Base-by-base conservation (phyloP, 75 land plant genomes). In the Pinus albicaulis region DNA sequence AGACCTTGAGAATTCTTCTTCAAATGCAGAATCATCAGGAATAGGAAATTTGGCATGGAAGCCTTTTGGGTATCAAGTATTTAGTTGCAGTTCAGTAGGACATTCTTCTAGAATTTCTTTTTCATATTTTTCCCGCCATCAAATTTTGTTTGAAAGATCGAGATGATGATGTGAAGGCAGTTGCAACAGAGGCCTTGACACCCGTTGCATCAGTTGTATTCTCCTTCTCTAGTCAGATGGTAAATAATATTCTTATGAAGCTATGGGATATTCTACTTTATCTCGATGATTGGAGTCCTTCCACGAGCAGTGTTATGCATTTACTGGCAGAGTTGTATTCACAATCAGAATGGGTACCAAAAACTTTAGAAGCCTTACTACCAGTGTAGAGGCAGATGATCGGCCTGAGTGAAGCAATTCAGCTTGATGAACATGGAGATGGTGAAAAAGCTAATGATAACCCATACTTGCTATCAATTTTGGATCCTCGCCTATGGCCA, bases 271-370 rank as follows among this genome's bases (percentile, higher is more conserved):
- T 97, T 66, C 82, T 97, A 55, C 97, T 97, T 76, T 95, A 97
- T 76, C 76, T 97, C 82, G 99, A 97, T 86, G 99, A 97, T 75
- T 82, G 94, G 7, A 97, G 99, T 71, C 99, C 99, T 24, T 94
- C 98, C 11, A 97, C 99, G 28, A 97, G 98, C 88, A 96, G 99
- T 86, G 98, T 97, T 20, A 97, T 97, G 99, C 96, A 97, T 74
- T 83, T 97, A 72, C 82, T 97, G 77, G 92, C 99, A 73, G 98
- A 97, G 76, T 82, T 97, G 44, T 97, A 97, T 83, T 91, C 95
- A 55, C 99, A 97, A 75, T 88, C 90, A 69, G 88, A 89, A 62
- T 90, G 90, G 92, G 82, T 86, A 61, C 85, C 94, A 57, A 85
- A 82, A 62, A 84, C 81, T 55, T 72, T 84, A 70, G 85, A 74